Percentiles rank a stretch among this genome's conserved stretches.
Evolutionary conservation across 495 filamentous ascomycete genomes (phyloP).

Genomic region (Evernia prunastri): DNA sequence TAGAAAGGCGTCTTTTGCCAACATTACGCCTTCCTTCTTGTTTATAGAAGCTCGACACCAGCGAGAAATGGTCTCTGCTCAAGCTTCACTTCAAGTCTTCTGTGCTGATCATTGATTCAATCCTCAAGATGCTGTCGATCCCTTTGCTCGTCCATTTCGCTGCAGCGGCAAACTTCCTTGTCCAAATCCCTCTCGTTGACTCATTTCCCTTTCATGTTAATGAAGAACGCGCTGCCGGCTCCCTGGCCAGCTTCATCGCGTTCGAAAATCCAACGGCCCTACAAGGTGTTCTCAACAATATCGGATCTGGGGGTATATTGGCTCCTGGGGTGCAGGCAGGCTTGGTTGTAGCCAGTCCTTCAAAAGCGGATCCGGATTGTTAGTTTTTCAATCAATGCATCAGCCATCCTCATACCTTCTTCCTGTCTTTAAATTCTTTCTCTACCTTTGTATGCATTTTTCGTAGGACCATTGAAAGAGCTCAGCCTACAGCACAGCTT

Average conservation of each 20-base stretch:
- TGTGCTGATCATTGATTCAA: background rate
- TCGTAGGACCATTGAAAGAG: background rate
- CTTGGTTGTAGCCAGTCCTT: constrained; percentile 51
- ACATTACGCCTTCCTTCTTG: background rate
- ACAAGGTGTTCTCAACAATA: constrained; percentile 51
- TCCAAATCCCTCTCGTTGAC: constrained; percentile 4
- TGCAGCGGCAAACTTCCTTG: constrained; percentile 8
- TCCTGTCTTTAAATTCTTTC: background rate
- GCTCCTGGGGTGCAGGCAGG: constrained; percentile 43
- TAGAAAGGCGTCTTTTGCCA: background rate
- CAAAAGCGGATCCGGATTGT: constrained; percentile 50
- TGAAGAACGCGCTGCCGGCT: constrained; percentile 16
- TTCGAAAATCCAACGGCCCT: constrained; percentile 48
- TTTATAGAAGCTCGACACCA: background rate
- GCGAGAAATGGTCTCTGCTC: background rate
- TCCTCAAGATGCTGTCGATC: constrained; percentile 13
- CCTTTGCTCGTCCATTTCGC: constrained; percentile 6
- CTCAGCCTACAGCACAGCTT: background rate
- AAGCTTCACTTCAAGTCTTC: background rate
- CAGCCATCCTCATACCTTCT: too few species aligned
- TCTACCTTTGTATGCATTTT: background rate
- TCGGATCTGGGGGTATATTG: constrained; percentile 45
- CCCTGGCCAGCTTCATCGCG: constrained; percentile 47
- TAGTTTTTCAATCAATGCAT: constrained; percentile 22
- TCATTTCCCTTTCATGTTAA: background rate